Conservation (phyloP, 371 early-diverging fungal species). For the Sporodiniella umbellata region DNA sequence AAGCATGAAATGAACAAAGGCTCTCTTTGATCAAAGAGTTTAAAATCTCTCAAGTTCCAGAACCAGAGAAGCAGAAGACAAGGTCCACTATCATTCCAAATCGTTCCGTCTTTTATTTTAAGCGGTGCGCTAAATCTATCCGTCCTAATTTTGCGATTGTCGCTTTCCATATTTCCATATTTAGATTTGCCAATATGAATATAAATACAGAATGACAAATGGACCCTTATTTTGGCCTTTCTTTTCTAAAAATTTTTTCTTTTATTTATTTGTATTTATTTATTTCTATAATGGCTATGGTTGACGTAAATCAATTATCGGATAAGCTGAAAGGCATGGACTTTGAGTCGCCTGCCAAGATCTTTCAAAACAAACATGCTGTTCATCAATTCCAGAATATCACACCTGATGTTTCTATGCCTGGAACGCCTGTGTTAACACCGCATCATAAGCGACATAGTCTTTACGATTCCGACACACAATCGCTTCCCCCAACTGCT, state of each 20-base stretch:
- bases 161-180: neutral
- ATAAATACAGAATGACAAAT: neutral
- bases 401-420: conserved; percentile 36
- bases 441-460: neutral
- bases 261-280: neutral
- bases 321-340: conserved; percentile 26
- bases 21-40: too few species aligned
- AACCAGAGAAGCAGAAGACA: too few species aligned
- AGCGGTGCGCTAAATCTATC: too few species aligned
- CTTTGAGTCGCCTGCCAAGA: conserved; percentile 34
- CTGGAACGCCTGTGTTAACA: conserved; percentile 18
- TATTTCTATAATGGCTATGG: neutral
- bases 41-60: too few species aligned
- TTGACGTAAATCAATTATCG: conserved; percentile 5
- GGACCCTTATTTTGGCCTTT: neutral
- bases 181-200: neutral
- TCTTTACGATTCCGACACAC: neutral
- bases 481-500: conserved; percentile 4
- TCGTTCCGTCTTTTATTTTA: too few species aligned
- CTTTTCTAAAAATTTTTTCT: neutral
- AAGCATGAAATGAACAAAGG: too few species aligned
- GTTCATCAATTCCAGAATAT: conserved; percentile 37
- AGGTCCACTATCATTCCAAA: too few species aligned
- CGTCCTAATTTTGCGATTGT: too few species aligned
- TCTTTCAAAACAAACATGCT: conserved; percentile 28